A percentile compares a stretch with the other conserved stretches of the same genome.
Conservation (phyloP, 192 early-diverging fungal species). For the Obelidium mucronatum region DNA sequence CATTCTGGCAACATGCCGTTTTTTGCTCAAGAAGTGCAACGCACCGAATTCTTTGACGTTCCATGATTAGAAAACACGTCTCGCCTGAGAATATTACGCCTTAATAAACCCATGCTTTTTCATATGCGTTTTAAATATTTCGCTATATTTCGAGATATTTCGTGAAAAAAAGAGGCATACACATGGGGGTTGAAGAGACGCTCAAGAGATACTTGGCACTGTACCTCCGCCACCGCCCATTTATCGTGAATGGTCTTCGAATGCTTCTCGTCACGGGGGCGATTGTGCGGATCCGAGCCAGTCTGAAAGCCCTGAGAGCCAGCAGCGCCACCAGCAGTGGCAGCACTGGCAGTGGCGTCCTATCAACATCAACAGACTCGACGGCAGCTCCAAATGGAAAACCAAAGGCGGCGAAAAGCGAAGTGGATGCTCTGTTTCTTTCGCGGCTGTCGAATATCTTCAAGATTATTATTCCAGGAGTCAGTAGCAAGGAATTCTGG, state of each 20-base stretch:
- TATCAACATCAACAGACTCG: not conserved
- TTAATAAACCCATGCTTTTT: too few species aligned
- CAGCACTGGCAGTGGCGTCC: not conserved
- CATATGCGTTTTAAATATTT: too few species aligned
- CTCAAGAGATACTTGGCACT: too few species aligned
- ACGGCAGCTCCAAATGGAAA: not conserved
- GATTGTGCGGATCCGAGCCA: not conserved
- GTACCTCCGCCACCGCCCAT: slow-evolving; percentile 15
- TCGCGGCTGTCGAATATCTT: slow-evolving; percentile 74
- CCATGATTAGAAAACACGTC: too few species aligned
- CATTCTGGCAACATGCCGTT: too few species aligned
- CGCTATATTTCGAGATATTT: too few species aligned
- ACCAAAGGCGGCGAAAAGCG: slow-evolving; percentile 40
- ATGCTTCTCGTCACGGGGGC: not conserved
- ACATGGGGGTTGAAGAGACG: too few species aligned
- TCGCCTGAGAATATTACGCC: too few species aligned
- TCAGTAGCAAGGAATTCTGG: slow-evolving; percentile 84
- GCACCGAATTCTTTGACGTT: too few species aligned
- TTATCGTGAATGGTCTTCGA: slow-evolving; percentile 10
- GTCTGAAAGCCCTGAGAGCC: not conserved
- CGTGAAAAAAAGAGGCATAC: too few species aligned
- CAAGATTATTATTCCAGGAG: slow-evolving; percentile 85
- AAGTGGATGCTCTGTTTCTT: slow-evolving; percentile 66
- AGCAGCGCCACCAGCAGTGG: not conserved
- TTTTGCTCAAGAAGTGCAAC: too few species aligned